These are phyloP conservation scores for Delitschia confertaspora DNA, from an alignment of 495 filamentous ascomycete genomes.

Conservation along the genomic window DNA sequence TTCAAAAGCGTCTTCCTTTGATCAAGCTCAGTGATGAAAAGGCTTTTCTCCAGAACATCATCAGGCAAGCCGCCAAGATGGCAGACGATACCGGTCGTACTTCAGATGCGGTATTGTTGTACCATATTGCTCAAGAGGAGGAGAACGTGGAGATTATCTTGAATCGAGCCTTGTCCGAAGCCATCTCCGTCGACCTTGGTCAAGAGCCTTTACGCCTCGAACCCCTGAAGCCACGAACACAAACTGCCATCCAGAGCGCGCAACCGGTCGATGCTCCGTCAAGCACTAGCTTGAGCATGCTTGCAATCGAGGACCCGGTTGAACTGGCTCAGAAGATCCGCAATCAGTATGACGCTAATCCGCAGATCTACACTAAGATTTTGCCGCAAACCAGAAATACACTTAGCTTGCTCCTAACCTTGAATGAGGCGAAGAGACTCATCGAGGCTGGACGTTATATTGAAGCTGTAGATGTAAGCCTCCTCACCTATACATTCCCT, in stretches of 20 bases:
- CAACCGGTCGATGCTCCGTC: slow-evolving; percentile 21
- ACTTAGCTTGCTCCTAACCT: slow-evolving; percentile 61
- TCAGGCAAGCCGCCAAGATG: slow-evolving; percentile 76
- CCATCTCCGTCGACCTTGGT: slow-evolving; percentile 71
- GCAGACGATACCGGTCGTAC: slow-evolving; percentile 90
- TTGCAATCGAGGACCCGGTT: slow-evolving; percentile 76
- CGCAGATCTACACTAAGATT: slow-evolving; percentile 64
- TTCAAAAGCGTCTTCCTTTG: slow-evolving; percentile 80
- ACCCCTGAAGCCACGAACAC: slow-evolving; percentile 60
- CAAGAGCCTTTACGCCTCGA: slow-evolving; percentile 64
- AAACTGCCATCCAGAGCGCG: slow-evolving; percentile 8
- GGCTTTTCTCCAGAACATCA: slow-evolving; percentile 79
- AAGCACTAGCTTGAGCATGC: slow-evolving; percentile 65
- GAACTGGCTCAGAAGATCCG: slow-evolving; percentile 72
- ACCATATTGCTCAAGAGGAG: slow-evolving; percentile 90
- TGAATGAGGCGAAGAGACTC: slow-evolving; percentile 65
- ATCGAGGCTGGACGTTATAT: slow-evolving; percentile 67
- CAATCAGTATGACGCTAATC: slow-evolving; percentile 64
- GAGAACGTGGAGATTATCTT: slow-evolving; percentile 82
- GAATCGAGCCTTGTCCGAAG: slow-evolving; percentile 82
- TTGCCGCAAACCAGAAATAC: slow-evolving; percentile 56
- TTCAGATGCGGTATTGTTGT: slow-evolving; percentile 86
- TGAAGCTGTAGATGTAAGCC: slow-evolving; percentile 73
- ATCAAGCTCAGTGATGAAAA: slow-evolving; percentile 70
- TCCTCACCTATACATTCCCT: slow-evolving; percentile 30